phyloP scores from a whole-genome alignment of 169 alveolate genomes.

The Theileria equi region DNA sequence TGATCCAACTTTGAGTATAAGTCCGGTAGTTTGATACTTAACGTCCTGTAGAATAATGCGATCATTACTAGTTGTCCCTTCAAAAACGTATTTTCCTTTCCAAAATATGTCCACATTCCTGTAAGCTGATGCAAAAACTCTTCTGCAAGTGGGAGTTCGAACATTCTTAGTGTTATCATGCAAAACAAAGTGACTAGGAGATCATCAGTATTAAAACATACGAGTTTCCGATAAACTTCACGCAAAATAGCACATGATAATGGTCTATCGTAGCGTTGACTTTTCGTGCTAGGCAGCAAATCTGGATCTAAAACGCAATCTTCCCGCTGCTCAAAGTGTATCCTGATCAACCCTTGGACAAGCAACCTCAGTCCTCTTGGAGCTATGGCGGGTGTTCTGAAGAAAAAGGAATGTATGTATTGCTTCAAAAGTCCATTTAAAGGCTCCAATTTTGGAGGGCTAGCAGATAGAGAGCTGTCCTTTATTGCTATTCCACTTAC shows the following conservation, averaged over 20 bases:
- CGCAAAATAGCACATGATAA: constrained; percentile 70
- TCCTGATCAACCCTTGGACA: constrained; percentile 70
- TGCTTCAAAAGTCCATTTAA: constrained; percentile 64
- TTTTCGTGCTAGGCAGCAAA: constrained; percentile 66
- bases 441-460: constrained; percentile 17
- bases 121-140: constrained; percentile 24
- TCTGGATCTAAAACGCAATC: constrained; percentile 61
- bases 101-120: constrained; percentile 53
- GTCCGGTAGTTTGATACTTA: not conserved
- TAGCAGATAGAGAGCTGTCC: not conserved
- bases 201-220: constrained; percentile 72
- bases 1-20: constrained; percentile 7
- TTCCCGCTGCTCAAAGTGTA: constrained; percentile 74
- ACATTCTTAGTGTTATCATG: constrained; percentile 38
- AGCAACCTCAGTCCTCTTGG: constrained; percentile 71
- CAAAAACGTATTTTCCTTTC: constrained; percentile 2
- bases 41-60: constrained; percentile 32
- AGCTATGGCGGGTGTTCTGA: constrained; percentile 77
- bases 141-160: constrained; percentile 39
- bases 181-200: constrained; percentile 59
- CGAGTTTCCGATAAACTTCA: constrained; percentile 70
- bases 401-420: constrained; percentile 68
- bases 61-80: constrained; percentile 23
- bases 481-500: not conserved
- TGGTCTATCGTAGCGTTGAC: constrained; percentile 61